A percentile compares a stretch with the other conserved stretches of the same genome.
Evolutionary conservation across 2,329 filamentous ascomycete species (phyloP).

Genomic region (Aspergillus sp.): DNA sequence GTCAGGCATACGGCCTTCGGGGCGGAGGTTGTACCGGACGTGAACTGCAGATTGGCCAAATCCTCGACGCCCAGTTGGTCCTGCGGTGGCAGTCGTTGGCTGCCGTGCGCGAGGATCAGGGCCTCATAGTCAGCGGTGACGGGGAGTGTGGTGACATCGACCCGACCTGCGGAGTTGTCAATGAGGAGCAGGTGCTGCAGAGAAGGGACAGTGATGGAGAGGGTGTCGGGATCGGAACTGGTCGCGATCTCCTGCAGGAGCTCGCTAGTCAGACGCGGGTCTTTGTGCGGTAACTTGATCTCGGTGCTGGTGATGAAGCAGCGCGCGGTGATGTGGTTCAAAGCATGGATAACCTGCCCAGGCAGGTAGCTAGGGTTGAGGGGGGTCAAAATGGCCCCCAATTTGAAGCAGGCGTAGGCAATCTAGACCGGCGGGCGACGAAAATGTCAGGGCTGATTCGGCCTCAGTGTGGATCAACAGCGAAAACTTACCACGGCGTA

Average conservation of each 20-base stretch:
- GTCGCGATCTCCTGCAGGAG: not conserved
- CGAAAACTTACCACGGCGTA: not conserved
- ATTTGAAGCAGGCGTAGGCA: not conserved
- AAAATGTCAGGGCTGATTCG: not conserved
- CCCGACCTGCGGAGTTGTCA: no score
- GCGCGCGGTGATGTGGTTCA: not conserved
- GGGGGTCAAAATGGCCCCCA: not conserved
- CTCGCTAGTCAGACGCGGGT: not conserved
- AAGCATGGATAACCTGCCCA: not conserved
- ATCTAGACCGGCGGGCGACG: not conserved
- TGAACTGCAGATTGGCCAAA: conserved; percentile 53
- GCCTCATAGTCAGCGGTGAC: no score
- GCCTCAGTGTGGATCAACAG: not conserved
- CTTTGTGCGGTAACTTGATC: not conserved
- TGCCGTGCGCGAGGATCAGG: no score
- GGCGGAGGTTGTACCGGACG: conserved; percentile 64
- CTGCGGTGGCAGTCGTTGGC: no score
- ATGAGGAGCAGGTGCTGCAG: no score
- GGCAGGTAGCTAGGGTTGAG: not conserved
- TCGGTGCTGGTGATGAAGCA: not conserved
- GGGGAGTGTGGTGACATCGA: no score
- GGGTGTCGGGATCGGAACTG: no score
- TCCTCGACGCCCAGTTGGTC: not conserved
- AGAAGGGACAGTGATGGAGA: no score
- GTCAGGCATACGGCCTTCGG: conserved; percentile 71